These are phyloP conservation scores for Verticillium nubilum DNA, from an alignment of 2,329 filamentous ascomycete species.

Conservation along the genomic window DNA sequence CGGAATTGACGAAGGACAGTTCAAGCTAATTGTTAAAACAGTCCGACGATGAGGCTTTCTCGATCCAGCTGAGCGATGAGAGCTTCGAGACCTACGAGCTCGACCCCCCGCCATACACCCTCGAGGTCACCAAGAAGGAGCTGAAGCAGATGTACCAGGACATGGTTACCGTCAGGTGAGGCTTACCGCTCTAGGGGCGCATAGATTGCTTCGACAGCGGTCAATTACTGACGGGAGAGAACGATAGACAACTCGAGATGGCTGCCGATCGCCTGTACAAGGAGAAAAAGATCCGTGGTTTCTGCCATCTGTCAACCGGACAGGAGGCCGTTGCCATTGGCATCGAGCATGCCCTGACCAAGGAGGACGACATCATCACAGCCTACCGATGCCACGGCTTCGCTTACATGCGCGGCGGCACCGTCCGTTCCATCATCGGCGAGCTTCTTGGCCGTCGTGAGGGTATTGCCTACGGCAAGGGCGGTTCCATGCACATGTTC, in stretches of 20 bases:
- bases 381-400: constrained; percentile 99
- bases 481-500: constrained; percentile 99
- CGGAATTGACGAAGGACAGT: not conserved
- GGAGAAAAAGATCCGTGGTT: constrained; percentile 99
- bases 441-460: constrained; percentile 92
- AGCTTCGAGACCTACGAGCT: constrained; percentile 99
- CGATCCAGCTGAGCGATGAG: constrained; percentile 90
- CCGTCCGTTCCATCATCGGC: constrained; percentile 88
- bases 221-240: constrained; percentile 5
- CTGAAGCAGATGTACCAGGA: constrained; percentile 99
- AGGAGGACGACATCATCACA: constrained; percentile 91
- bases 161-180: constrained; percentile 91
- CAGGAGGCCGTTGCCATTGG: constrained; percentile 97
- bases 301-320: constrained; percentile 97
- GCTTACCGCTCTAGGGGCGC: too few species aligned
- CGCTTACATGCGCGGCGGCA: constrained; percentile 90
- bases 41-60: constrained; percentile 93
- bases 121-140: constrained; percentile 94
- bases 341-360: constrained; percentile 92
- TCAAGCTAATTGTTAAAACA: constrained; percentile 28
- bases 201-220: not conserved
- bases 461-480: constrained; percentile 98
- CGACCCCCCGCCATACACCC: constrained; percentile 88
- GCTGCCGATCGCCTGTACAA: constrained; percentile 98
- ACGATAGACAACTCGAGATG: constrained; percentile 94